Evolutionary conservation across 768 basidiomycete genomes (phyloP).

Genomic region (Psilocybe cubensis): DNA sequence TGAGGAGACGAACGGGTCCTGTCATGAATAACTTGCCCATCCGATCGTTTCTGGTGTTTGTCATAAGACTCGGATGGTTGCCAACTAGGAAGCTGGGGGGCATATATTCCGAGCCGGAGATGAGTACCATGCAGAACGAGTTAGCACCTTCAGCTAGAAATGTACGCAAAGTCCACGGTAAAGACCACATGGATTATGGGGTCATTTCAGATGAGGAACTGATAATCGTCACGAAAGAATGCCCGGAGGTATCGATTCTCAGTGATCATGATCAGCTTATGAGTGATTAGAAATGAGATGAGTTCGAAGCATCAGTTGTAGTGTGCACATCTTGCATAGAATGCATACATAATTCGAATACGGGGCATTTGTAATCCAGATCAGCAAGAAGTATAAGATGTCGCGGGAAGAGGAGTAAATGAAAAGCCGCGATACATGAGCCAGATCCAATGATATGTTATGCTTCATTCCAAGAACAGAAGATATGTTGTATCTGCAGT

Average conservation of each 20-base stretch:
- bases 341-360: neutral
- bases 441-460: neutral
- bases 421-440: neutral
- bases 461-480: neutral
- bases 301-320: neutral
- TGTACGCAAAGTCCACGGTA: neutral
- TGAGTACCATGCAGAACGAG: neutral
- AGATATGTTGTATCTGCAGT: neutral
- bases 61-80: neutral
- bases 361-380: neutral
- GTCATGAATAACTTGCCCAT: neutral
- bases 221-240: neutral
- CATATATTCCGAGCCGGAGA: neutral
- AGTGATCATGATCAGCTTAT: neutral
- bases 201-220: neutral
- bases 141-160: neutral
- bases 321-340: too few relatives aligned
- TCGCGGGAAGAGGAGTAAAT: neutral
- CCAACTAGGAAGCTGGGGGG: neutral
- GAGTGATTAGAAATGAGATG: neutral
- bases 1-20: neutral
- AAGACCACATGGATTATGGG: neutral
- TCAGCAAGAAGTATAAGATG: neutral
- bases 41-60: neutral
- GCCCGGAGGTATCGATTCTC: neutral